These are phyloP conservation scores for Fraxinus sp. DNA, from an alignment of 305 asterid species.

Conservation along the genomic window DNA sequence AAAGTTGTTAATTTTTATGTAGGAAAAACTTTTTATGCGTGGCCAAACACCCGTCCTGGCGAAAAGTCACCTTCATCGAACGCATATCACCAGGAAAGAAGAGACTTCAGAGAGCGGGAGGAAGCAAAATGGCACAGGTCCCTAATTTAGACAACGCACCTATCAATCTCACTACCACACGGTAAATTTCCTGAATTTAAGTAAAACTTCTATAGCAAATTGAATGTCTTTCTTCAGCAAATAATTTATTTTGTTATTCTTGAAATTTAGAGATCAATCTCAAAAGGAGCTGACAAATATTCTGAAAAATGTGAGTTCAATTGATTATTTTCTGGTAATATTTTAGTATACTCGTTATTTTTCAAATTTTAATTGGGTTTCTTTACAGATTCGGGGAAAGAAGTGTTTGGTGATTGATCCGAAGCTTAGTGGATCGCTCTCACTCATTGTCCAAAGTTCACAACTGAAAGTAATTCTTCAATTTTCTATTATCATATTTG, in stretches of 20 bases:
- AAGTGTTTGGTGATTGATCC: constrained; percentile 93
- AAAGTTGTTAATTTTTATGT: not conserved
- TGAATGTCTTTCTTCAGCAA: not conserved
- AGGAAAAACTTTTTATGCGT: not conserved
- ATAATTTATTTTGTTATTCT: constrained; percentile 11
- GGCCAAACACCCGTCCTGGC: not conserved
- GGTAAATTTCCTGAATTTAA: constrained; percentile 40
- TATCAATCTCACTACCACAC: constrained; percentile 60
- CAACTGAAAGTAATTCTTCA: constrained; percentile 63
- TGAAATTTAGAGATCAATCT: constrained; percentile 63
- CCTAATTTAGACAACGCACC: constrained; percentile 90
- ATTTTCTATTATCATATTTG: not conserved
- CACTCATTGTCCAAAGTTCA: constrained; percentile 75
- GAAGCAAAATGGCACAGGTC: constrained; percentile 71
- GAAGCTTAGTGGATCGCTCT: constrained; percentile 89
- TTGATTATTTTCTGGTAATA: constrained; percentile 6
- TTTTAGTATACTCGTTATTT: not conserved
- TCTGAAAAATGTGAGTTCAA: constrained; percentile 65
- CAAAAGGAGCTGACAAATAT: constrained; percentile 68
- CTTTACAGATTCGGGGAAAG: constrained; percentile 75
- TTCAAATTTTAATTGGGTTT: not conserved
- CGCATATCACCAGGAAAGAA: not conserved
- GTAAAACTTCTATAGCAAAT: not conserved
- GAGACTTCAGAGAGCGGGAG: constrained; percentile 19
- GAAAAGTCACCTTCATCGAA: not conserved